A percentile compares a stretch with the other conserved stretches of the same genome.
phyloP scores from a whole-genome alignment of 2,329 filamentous ascomycete species.

The Cyphellophora europaea region DNA sequence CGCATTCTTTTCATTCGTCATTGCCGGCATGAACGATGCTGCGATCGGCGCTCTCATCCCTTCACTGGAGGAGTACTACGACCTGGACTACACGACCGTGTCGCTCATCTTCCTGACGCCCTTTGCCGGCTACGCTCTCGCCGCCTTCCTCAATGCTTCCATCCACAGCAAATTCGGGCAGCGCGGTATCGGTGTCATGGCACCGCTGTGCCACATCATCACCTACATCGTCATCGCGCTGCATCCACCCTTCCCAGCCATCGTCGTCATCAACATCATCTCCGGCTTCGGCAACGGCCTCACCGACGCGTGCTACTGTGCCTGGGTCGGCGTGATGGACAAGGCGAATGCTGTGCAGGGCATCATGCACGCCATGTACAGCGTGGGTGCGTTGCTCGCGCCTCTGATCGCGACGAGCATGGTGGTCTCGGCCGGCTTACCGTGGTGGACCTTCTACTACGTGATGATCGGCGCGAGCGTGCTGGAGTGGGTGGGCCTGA shows the following conservation, averaged over 20 bases:
- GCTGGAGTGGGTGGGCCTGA: constrained; percentile 45
- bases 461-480: constrained; percentile 53
- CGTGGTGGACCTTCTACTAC: constrained; percentile 66
- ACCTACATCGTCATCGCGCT: constrained; percentile 28
- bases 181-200: constrained; percentile 61
- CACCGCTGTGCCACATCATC: constrained; percentile 26
- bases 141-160: constrained; percentile 34
- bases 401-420: constrained; percentile 64
- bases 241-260: constrained; percentile 33
- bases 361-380: constrained; percentile 63
- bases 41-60: constrained; percentile 34
- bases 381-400: constrained; percentile 57
- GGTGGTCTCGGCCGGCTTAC: constrained; percentile 50
- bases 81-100: constrained; percentile 34
- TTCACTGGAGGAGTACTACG: constrained; percentile 34
- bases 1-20: constrained; percentile 48
- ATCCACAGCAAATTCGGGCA: constrained; percentile 47
- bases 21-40: constrained; percentile 48
- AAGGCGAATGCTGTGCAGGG: constrained; percentile 66
- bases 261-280: constrained; percentile 31
- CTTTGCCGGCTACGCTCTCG: constrained; percentile 36
- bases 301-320: constrained; percentile 48
- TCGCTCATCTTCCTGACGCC: constrained; percentile 42
- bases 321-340: constrained; percentile 62
- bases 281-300: constrained; percentile 33